Evolutionary conservation across 2,329 filamentous ascomycete genomes (phyloP).

Genomic region (Diaporthe sp.): DNA sequence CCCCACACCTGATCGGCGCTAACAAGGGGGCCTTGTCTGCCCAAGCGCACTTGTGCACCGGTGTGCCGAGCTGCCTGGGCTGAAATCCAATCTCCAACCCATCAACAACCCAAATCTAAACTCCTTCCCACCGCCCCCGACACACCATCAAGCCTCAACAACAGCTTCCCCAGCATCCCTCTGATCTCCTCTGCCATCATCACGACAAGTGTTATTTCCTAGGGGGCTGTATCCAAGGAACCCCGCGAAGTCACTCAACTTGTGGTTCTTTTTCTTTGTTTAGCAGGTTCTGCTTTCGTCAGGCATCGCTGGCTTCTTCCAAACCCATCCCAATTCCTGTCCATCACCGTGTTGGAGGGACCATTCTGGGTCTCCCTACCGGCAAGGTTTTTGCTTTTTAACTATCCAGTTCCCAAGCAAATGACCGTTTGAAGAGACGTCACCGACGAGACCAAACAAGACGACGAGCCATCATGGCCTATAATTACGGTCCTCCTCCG

Average conservation of each 20-base stretch:
- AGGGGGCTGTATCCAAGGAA: not conserved
- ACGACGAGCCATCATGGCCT: slow-evolving; percentile 58
- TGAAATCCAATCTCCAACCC: slow-evolving; percentile 15
- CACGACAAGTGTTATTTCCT: slow-evolving; percentile 37
- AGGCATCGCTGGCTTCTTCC: not conserved
- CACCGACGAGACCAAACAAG: not conserved
- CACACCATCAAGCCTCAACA: not conserved
- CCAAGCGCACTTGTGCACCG: not conserved
- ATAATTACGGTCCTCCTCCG: slow-evolving; percentile 69
- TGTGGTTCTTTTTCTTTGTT: slow-evolving; percentile 5
- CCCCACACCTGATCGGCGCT: slow-evolving; percentile 16
- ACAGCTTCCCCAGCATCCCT: not conserved
- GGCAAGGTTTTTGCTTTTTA: not conserved
- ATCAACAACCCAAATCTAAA: slow-evolving; percentile 21
- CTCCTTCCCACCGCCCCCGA: not conserved
- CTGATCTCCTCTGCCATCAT: slow-evolving; percentile 1
- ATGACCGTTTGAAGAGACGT: not conserved
- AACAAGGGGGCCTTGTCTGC: slow-evolving; percentile 12
- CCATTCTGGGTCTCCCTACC: not conserved
- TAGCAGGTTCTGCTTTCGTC: not conserved
- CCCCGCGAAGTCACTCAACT: not conserved
- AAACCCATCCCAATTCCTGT: not conserved
- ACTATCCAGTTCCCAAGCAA: not conserved
- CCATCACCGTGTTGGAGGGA: not conserved
- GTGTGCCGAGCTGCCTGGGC: not conserved